Evolutionary conservation across 2,329 filamentous ascomycete species (phyloP), one percentile per base, ranked within the genome.

Genomic region (Cladosporium sp.): DNA sequence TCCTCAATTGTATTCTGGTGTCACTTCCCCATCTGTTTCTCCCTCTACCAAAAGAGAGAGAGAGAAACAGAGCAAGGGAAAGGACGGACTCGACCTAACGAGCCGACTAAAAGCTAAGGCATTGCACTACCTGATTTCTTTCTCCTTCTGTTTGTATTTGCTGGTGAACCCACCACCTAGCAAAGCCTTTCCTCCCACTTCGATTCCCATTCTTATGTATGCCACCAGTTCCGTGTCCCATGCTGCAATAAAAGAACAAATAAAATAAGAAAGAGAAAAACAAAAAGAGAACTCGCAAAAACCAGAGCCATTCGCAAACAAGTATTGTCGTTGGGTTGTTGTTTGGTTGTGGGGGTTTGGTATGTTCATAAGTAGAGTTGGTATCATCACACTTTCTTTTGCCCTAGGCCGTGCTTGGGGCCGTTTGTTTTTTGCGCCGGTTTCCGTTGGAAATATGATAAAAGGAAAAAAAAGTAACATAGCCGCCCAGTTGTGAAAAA

Each of bases 281-380:
- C 41, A 36, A n/a, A 28, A 51, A 58, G 26, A 32, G 63, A 38
- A 57, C 55, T 28, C 26, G 52, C 28, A 59, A 58, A 47, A 32
- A 26, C 36, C 41, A 65, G 36, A 65, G 34, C 51, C 36, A 62
- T 34, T 44, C 41, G 24, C 44, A 38, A 62, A 51, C 54, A 41
- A 57, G 8, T 47, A 32, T 26, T 41, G 30, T 55, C 21, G 26
- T 55, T n/a, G 30, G 21, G 60, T 64, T 64, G 34, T 55, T 64
- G 54, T 38, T 58, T 54, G 26, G 49, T 54, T 32, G 24, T 8
- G 28, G 26, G 24, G 18, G 59, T 41, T 57, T 64, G 44, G 60
- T 64, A 64, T 64, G 60, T 64, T 64, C 60, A 64, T 64, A 64
- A 64, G 60, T 64, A 64, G 60, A 64, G 60, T 64, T 64, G 60